Evolutionary conservation across 305 asterid genomes (phyloP).

Genomic region (Rubia peregrina): DNA sequence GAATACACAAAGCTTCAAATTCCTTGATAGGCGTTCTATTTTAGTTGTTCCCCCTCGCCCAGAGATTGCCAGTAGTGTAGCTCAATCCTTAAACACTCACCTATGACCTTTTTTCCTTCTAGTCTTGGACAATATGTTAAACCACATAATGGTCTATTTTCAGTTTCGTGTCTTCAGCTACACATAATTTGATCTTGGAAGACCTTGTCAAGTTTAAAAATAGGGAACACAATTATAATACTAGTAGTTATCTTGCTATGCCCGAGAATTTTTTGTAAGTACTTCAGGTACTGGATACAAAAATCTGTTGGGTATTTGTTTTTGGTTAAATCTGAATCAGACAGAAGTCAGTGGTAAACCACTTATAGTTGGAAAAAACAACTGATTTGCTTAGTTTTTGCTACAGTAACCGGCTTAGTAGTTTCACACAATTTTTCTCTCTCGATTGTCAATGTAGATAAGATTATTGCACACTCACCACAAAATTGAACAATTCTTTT

Average conservation of each 20-base stretch:
- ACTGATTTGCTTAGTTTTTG: not conserved
- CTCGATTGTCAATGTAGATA: not conserved
- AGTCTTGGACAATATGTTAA: no score
- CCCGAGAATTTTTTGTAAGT: not conserved
- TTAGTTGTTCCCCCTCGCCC: no score
- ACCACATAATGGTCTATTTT: no score
- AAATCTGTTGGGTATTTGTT: not conserved
- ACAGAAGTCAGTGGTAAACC: not conserved
- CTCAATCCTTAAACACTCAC: no score
- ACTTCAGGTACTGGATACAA: not conserved
- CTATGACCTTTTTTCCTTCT: no score
- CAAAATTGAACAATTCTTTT: slow-evolving; percentile 1
- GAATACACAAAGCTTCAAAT: no score
- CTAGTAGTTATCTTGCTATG: not conserved
- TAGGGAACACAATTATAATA: not conserved
- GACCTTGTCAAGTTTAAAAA: no score
- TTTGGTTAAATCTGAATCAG: not conserved
- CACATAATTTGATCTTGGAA: no score
- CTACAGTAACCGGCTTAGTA: not conserved
- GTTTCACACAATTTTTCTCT: not conserved
- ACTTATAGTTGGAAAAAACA: not conserved
- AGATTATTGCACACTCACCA: not conserved
- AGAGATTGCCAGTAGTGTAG: no score
- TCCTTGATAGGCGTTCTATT: no score
- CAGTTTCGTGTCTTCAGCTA: no score